Evolutionary conservation across 1,284 basidiomycete genomes (phyloP).

Genomic region (Porogramme epimiltina): DNA sequence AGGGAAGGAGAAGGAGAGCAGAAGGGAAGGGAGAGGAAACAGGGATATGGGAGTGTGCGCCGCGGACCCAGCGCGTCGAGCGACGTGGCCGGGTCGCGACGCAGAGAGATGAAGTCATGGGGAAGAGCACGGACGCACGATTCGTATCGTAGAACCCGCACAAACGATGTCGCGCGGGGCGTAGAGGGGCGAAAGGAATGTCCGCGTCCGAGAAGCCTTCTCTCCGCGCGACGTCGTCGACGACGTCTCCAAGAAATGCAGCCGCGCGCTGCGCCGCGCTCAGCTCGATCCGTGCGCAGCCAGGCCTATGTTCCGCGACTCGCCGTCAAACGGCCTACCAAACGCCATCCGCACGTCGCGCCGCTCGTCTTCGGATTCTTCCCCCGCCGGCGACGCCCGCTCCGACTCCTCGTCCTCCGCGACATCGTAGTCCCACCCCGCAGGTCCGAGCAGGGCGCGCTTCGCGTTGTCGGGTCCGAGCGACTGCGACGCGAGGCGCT

Average conservation of each 20-base stretch:
- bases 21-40: background rate
- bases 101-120: no score
- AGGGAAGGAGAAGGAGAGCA: background rate
- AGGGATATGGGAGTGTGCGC: background rate
- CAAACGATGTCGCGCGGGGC: no score
- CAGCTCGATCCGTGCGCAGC: no score
- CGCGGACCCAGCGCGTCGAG: background rate
- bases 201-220: no score
- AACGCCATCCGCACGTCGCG: background rate
- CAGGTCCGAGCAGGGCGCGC: constrained; percentile 43
- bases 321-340: background rate
- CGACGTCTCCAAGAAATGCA: no score
- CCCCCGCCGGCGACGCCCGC: background rate
- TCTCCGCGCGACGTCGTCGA: no score
- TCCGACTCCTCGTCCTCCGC: background rate
- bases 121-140: no score
- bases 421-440: constrained; percentile 33
- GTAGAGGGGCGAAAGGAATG: no score
- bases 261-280: no score
- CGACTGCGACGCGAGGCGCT: constrained; percentile 70
- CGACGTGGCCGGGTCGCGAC: no score
- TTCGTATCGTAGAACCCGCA: no score
- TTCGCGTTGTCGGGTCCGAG: constrained; percentile 61
- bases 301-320: background rate
- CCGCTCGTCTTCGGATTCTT: background rate